These are phyloP conservation scores for Catharanthus roseus DNA, from an alignment of 257 asterid genomes.

Conservation along the genomic window DNA sequence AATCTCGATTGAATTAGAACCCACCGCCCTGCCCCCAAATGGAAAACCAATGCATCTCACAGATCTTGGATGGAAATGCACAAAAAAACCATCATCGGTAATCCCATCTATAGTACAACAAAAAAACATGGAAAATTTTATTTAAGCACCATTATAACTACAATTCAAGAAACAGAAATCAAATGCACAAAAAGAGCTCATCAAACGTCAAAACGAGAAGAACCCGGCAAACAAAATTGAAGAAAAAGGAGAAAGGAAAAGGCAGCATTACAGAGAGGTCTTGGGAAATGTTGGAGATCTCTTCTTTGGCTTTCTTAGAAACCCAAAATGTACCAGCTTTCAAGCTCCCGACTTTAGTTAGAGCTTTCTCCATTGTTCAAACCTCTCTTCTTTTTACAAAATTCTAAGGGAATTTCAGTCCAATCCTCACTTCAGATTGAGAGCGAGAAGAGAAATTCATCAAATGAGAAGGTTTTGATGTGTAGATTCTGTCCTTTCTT, in stretches of 20 bases:
- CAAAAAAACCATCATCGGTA: neutral
- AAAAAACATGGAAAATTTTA: neutral
- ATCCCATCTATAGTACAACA: neutral
- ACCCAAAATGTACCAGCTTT: conserved; percentile 87
- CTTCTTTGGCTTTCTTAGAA: conserved; percentile 90
- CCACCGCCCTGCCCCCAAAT: neutral
- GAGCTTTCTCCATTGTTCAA: conserved; percentile 69
- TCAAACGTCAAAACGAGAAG: neutral
- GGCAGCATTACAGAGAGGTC: conserved; percentile 58
- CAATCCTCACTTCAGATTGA: neutral
- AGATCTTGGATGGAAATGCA: neutral
- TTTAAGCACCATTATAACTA: neutral
- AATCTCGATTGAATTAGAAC: neutral
- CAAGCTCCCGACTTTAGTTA: conserved; percentile 75
- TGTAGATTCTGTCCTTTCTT: neutral
- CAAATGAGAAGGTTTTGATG: neutral
- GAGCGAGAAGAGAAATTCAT: neutral
- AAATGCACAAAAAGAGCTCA: neutral
- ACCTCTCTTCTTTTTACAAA: neutral
- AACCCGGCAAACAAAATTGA: neutral
- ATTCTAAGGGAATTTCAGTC: neutral
- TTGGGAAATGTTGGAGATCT: conserved; percentile 81
- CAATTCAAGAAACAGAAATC: neutral
- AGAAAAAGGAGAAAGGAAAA: neutral
- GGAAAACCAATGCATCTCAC: neutral